Percentiles rank a stretch among this genome's conserved stretches.
phyloP scores from a whole-genome alignment of 2,329 filamentous ascomycete genomes.

The Nigrospora sphaerica region DNA sequence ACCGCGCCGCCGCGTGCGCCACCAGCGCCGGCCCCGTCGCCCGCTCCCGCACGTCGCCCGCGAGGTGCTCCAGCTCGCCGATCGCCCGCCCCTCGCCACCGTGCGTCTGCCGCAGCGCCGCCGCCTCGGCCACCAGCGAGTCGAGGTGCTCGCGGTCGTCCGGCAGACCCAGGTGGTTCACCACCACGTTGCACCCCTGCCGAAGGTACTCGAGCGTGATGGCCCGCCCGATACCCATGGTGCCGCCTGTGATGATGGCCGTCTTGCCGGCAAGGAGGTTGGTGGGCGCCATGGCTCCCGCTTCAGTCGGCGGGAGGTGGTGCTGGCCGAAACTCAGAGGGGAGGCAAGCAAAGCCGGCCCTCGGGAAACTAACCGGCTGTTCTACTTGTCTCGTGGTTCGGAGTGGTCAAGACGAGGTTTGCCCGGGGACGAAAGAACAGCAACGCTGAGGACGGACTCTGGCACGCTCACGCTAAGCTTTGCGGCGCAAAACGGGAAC shows the following conservation, averaged over 20 bases:
- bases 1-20: constrained; percentile 52
- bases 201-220: constrained; percentile 73
- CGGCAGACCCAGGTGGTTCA: constrained; percentile 67
- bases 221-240: constrained; percentile 79
- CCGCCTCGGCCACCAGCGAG: constrained; percentile 45
- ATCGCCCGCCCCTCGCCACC: constrained; percentile 6
- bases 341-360: too few species aligned
- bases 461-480: too few species aligned
- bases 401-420: too few species aligned
- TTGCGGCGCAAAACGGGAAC: too few species aligned
- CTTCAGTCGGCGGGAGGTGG: neutral
- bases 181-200: constrained; percentile 70
- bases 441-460: too few species aligned
- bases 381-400: too few species aligned
- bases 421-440: too few species aligned
- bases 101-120: constrained; percentile 32
- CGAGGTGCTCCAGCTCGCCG: constrained; percentile 57
- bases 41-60: constrained; percentile 71
- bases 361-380: too few species aligned
- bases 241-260: constrained; percentile 80
- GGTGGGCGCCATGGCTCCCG: constrained; percentile 29
- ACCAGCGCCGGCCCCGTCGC: constrained; percentile 66
- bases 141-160: constrained; percentile 43
- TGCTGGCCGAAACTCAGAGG: too few species aligned
- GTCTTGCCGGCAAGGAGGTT: constrained; percentile 66